phyloP scores from a whole-genome alignment of 2,329 filamentous ascomycete genomes.

The Metarhizium brunneum region DNA sequence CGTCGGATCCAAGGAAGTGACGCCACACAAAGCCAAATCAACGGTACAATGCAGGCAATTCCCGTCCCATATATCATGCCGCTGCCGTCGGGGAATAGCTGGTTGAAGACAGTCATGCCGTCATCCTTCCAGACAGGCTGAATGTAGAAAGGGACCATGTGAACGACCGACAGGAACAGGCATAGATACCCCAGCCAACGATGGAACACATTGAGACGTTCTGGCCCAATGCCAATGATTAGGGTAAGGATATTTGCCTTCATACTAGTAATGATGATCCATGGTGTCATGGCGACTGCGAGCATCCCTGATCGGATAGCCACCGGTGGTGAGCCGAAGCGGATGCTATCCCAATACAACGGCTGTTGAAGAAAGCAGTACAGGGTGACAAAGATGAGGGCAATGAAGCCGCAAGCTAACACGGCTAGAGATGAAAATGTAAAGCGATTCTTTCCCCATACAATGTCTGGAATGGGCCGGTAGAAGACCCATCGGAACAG shows the following conservation, averaged over 20 bases:
- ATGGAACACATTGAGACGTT: slow-evolving; percentile 86
- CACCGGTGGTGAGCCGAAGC: slow-evolving; percentile 77
- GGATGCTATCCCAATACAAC: slow-evolving; percentile 81
- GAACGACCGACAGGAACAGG: slow-evolving; percentile 71
- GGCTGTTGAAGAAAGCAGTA: slow-evolving; percentile 85
- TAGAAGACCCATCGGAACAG: slow-evolving; percentile 85
- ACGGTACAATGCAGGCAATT: slow-evolving; percentile 69
- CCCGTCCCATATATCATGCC: slow-evolving; percentile 79
- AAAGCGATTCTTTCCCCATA: slow-evolving; percentile 57
- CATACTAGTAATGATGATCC: slow-evolving; percentile 83
- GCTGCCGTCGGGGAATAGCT: slow-evolving; percentile 55
- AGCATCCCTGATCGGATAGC: slow-evolving; percentile 88
- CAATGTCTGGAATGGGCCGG: slow-evolving; percentile 68
- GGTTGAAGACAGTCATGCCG: slow-evolving; percentile 60
- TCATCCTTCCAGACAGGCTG: slow-evolving; percentile 78
- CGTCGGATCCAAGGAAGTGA: slow-evolving; percentile 72
- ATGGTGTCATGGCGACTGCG: slow-evolving; percentile 81
- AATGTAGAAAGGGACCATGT: slow-evolving; percentile 82
- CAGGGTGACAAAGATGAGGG: slow-evolving; percentile 63
- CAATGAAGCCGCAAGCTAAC: slow-evolving; percentile 55
- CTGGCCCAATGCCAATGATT: slow-evolving; percentile 83
- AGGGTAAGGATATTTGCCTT: slow-evolving; percentile 81
- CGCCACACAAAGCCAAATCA: slow-evolving; percentile 74
- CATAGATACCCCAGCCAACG: slow-evolving; percentile 86
- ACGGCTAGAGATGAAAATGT: slow-evolving; percentile 76